A percentile compares a stretch with the other conserved stretches of the same genome.
These are phyloP conservation scores for Trichoderma hamatum DNA, from an alignment of 2,329 filamentous ascomycete genomes.

Conservation along the genomic window DNA sequence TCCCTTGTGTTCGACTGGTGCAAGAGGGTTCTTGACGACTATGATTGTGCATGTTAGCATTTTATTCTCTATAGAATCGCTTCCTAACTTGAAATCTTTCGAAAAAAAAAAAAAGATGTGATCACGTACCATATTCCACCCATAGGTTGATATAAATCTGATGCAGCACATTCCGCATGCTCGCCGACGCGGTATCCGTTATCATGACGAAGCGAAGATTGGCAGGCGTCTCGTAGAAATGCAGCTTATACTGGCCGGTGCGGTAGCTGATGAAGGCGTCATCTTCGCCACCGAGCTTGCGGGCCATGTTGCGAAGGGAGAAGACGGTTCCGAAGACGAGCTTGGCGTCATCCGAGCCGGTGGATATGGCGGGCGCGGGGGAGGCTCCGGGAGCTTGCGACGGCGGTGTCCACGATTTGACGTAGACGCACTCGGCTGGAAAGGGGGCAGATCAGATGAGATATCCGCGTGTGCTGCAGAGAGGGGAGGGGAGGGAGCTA, in stretches of 20 bases:
- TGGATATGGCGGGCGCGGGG: conserved; percentile 28
- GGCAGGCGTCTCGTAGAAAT: conserved; percentile 98
- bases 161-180: conserved; percentile 91
- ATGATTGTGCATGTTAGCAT: background rate
- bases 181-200: conserved; percentile 84
- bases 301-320: conserved; percentile 93
- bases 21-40: conserved; percentile 71
- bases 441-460: conserved; percentile 27
- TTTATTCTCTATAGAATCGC: background rate
- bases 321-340: conserved; percentile 97
- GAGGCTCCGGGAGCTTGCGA: conserved; percentile 26
- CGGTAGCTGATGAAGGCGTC: conserved; percentile 94
- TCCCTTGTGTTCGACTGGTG: conserved; percentile 69
- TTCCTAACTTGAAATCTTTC: background rate
- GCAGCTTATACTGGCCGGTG: conserved; percentile 94
- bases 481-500: background rate
- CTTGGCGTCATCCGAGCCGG: conserved; percentile 80
- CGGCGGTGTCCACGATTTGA: conserved; percentile 74
- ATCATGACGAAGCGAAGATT: conserved; percentile 96
- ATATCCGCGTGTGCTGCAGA: background rate
- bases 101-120: background rate
- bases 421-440: conserved; percentile 95
- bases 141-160: conserved; percentile 99
- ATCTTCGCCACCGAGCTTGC: conserved; percentile 90
- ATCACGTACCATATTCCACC: conserved; percentile 81